Percentiles rank a stretch among this genome's conserved stretches.
These are phyloP conservation scores for Fusarium chlamydosporum DNA, from an alignment of 2,329 filamentous ascomycete species.

Conservation along the genomic window DNA sequence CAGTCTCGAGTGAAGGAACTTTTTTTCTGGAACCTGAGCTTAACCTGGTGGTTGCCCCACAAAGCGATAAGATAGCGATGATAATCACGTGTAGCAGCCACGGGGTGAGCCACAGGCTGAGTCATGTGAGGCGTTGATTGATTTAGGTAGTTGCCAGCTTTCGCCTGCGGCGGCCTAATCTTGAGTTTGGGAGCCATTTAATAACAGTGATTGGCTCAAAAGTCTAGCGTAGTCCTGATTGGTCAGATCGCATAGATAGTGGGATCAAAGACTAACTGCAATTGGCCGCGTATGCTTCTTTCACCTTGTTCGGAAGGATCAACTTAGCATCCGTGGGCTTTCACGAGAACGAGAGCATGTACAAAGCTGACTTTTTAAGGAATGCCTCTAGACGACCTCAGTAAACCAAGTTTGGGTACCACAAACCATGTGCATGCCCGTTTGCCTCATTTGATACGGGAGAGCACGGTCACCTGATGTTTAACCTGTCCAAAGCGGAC, in stretches of 20 bases:
- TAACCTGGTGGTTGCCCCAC: slow-evolving; percentile 37
- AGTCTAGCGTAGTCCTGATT: slow-evolving; percentile 37
- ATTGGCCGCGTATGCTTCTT: slow-evolving; percentile 38
- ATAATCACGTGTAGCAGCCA: slow-evolving; percentile 41
- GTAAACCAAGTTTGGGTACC: slow-evolving; percentile 4
- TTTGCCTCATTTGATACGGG: slow-evolving; percentile 21
- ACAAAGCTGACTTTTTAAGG: slow-evolving; percentile 2
- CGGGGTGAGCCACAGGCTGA: slow-evolving; percentile 13
- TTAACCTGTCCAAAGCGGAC: slow-evolving; percentile 24
- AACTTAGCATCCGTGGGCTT: slow-evolving; percentile 26
- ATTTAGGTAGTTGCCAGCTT: slow-evolving; percentile 31
- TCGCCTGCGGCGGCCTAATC: slow-evolving; percentile 23
- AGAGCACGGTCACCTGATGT: slow-evolving; percentile 33
- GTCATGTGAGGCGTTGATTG: slow-evolving; percentile 26
- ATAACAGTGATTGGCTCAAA: slow-evolving; percentile 45
- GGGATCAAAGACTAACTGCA: slow-evolving; percentile 20
- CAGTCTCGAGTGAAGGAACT: slow-evolving; percentile 51
- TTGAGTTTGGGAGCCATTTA: slow-evolving; percentile 18
- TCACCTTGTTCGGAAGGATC: slow-evolving; percentile 36
- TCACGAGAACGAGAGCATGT: slow-evolving; percentile 17
- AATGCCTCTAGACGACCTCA: neutral
- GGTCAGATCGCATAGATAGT: slow-evolving; percentile 18
- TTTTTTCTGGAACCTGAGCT: slow-evolving; percentile 52
- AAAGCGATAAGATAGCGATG: slow-evolving; percentile 38
- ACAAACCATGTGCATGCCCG: slow-evolving; percentile 26